Percentiles rank a stretch among this genome's conserved stretches.
These are phyloP conservation scores for Calocybe cyanea DNA, from an alignment of 768 basidiomycete species.

Conservation along the genomic window DNA sequence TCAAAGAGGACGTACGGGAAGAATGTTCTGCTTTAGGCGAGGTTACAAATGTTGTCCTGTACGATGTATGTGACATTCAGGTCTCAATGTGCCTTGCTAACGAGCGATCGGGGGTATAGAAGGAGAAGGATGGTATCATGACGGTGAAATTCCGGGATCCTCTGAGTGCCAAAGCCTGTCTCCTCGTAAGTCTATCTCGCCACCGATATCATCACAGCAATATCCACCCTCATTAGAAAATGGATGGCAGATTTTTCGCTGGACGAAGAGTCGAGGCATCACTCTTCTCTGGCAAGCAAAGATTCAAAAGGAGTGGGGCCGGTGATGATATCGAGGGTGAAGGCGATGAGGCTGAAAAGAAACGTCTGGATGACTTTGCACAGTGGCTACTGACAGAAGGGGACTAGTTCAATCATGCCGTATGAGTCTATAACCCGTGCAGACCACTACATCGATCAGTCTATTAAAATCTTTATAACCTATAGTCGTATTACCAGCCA, in stretches of 20 bases:
- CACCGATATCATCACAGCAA: background rate
- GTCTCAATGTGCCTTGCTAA: background rate
- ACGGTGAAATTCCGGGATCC: slow-evolving; percentile 94
- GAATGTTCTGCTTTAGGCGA: slow-evolving; percentile 89
- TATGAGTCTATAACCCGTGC: slow-evolving; percentile 13
- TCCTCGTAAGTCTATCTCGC: slow-evolving; percentile 54
- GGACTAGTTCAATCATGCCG: slow-evolving; percentile 36
- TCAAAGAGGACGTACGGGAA: slow-evolving; percentile 95
- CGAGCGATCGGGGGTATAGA: slow-evolving; percentile 40
- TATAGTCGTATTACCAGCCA: slow-evolving; percentile 50
- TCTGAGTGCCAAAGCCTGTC: slow-evolving; percentile 89
- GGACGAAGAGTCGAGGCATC: slow-evolving; percentile 80
- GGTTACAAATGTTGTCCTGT: slow-evolving; percentile 92
- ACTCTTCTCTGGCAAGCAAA: slow-evolving; percentile 76
- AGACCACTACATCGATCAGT: slow-evolving; percentile 19
- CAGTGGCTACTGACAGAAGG: slow-evolving; percentile 83
- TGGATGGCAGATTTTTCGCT: slow-evolving; percentile 90
- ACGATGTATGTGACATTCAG: slow-evolving; percentile 66
- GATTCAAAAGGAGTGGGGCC: slow-evolving; percentile 72
- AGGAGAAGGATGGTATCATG: slow-evolving; percentile 92
- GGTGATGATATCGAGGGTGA: slow-evolving; percentile 61
- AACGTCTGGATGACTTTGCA: slow-evolving; percentile 84
- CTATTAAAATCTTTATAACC: slow-evolving; percentile 13
- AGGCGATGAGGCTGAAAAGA: slow-evolving; percentile 74
- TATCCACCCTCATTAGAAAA: slow-evolving; percentile 58